phyloP scores from a whole-genome alignment of 2,329 filamentous ascomycete species.

The Didymella lethalis region DNA sequence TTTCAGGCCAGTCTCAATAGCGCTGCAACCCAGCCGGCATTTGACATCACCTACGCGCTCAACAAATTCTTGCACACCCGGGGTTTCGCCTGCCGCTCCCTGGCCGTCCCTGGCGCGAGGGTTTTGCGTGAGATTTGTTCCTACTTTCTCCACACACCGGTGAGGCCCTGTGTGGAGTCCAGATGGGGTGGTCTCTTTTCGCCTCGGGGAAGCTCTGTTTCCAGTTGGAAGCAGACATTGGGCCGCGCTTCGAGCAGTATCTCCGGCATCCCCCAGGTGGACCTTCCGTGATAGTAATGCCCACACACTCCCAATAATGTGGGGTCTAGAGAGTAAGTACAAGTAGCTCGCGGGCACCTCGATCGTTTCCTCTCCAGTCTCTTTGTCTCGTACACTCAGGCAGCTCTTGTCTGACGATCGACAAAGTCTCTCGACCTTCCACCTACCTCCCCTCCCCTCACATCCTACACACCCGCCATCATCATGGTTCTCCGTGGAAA shows the following conservation, averaged over 20 bases:
- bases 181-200: constrained; percentile 11
- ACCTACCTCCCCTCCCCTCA: constrained; percentile 1
- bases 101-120: constrained; percentile 7
- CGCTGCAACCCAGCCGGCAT: constrained; percentile 19
- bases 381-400: constrained; percentile 17
- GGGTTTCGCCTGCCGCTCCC: constrained; percentile 14
- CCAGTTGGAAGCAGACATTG: constrained; percentile 8
- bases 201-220: constrained; percentile 11
- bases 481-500: constrained; percentile 36
- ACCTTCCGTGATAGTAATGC: constrained; percentile 12
- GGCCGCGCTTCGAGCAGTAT: constrained; percentile 11
- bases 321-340: constrained; percentile 29
- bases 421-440: constrained; percentile 16
- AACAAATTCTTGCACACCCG: constrained; percentile 25
- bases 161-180: constrained; percentile 17
- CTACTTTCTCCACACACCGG: constrained; percentile 27
- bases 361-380: constrained; percentile 13
- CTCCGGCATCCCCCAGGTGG: constrained; percentile 18
- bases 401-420: constrained; percentile 14
- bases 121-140: constrained; percentile 14
- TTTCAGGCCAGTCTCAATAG: constrained; percentile 18
- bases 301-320: constrained; percentile 33
- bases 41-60: constrained; percentile 27
- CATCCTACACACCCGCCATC: constrained; percentile 2
- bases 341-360: constrained; percentile 26